Evolutionary conservation across 352 stramenopile genomes (phyloP).

Genomic region (Phytophthora tubulina): DNA sequence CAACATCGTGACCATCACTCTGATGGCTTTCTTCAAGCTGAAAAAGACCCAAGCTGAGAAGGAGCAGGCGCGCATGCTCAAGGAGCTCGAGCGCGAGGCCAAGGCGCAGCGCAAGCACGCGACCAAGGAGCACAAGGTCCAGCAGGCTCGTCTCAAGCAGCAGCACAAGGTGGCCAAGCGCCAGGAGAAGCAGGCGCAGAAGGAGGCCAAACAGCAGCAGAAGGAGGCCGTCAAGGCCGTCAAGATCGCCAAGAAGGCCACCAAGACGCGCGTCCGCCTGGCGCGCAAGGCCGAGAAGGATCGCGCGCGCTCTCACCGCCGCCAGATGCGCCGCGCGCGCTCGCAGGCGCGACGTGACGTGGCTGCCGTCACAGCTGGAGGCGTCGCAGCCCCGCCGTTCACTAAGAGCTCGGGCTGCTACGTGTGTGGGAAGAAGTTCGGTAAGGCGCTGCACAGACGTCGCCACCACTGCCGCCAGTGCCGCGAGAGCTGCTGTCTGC

Average conservation of each 20-base stretch:
- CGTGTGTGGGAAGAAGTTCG: conserved; percentile 58
- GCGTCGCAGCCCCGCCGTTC: conserved; percentile 34
- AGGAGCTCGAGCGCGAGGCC: conserved; percentile 39
- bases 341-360: neutral
- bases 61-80: conserved; percentile 25
- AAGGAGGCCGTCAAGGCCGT: conserved; percentile 32
- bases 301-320: neutral
- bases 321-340: neutral
- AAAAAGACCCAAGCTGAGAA: conserved; percentile 42
- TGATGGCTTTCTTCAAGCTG: conserved; percentile 41
- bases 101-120: conserved; percentile 38
- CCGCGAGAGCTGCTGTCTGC: conserved; percentile 64
- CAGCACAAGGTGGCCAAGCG: conserved; percentile 29
- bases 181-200: conserved; percentile 21
- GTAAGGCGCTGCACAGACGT: conserved; percentile 32
- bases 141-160: conserved; percentile 28
- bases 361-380: neutral
- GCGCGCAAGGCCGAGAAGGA: conserved; percentile 36
- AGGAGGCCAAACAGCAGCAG: conserved; percentile 26
- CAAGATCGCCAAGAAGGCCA: conserved; percentile 38
- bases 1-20: conserved; percentile 23
- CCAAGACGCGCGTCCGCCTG: conserved; percentile 29
- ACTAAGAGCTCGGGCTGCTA: conserved; percentile 46
- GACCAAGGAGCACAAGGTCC: conserved; percentile 30
- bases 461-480: conserved; percentile 81